These are phyloP conservation scores for Pterocarpus santalinus DNA, from an alignment of 306 rosid species.

Conservation along the genomic window DNA sequence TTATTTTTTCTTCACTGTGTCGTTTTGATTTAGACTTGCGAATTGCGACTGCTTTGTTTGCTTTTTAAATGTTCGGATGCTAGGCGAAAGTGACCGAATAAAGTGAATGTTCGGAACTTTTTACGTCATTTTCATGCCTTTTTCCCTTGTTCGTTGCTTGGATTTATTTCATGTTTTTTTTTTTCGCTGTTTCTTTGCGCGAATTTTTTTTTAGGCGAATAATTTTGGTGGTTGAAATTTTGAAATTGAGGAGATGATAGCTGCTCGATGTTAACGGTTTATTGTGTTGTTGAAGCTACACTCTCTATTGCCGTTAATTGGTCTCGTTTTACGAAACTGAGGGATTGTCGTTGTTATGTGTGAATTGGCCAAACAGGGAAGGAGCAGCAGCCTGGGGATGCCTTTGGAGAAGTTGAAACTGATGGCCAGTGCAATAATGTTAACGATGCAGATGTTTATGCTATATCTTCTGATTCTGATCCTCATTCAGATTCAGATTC, in stretches of 20 bases:
- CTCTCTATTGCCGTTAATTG: neutral
- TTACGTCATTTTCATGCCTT: neutral
- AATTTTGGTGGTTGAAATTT: neutral
- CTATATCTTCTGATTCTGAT: neutral
- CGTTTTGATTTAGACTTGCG: neutral
- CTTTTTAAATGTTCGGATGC: neutral
- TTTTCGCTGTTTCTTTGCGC: neutral
- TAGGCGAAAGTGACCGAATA: neutral
- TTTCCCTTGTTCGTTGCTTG: neutral
- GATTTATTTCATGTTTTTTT: neutral
- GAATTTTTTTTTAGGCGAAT: neutral
- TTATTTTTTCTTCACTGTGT: neutral
- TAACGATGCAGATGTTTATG: conserved; percentile 38
- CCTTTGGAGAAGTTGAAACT: neutral
- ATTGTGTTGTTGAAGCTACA: conserved; percentile 11
- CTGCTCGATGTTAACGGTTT: neutral
- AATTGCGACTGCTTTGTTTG: neutral
- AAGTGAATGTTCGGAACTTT: neutral
- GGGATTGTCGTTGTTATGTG: conserved; percentile 11
- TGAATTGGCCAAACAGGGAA: conserved; percentile 31
- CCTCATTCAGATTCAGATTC: neutral
- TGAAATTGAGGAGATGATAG: conserved; percentile 18
- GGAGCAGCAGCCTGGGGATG: conserved; percentile 40
- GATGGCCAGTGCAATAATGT: neutral
- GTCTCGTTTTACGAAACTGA: neutral